These are phyloP conservation scores for Alnus glutinosa DNA, from an alignment of 306 rosid species.

Conservation along the genomic window DNA sequence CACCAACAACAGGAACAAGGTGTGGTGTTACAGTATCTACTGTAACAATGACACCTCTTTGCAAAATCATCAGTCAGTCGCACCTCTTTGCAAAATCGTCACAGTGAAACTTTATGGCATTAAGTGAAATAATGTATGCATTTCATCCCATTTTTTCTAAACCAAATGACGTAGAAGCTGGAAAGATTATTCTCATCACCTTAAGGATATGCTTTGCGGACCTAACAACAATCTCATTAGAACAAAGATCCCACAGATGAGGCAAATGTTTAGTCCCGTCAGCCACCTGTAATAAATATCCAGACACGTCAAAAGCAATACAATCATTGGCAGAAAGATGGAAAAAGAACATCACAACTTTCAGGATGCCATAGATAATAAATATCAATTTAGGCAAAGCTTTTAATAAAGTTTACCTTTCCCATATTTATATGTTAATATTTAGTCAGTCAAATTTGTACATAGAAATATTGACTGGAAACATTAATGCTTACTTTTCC, in stretches of 20 bases:
- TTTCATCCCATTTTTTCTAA: background rate
- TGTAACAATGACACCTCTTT: background rate
- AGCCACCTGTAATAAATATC: conserved; percentile 66
- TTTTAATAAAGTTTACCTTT: background rate
- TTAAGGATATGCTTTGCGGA: conserved; percentile 93
- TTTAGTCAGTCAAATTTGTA: background rate
- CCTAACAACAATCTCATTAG: conserved; percentile 89
- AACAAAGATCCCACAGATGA: conserved; percentile 93
- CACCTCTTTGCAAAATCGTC: background rate
- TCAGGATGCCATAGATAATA: background rate
- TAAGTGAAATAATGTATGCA: background rate
- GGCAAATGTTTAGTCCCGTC: conserved; percentile 90
- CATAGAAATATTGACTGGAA: background rate
- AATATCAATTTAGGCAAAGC: background rate
- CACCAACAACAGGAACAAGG: background rate
- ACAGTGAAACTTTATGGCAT: background rate
- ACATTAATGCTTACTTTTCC: conserved; percentile 67
- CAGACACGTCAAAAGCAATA: conserved; percentile 31
- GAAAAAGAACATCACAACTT: background rate
- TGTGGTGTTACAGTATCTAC: background rate
- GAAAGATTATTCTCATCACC: conserved; percentile 49
- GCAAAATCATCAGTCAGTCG: too few species aligned
- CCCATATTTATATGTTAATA: background rate
- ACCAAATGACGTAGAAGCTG: conserved; percentile 13
- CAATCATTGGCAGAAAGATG: conserved; percentile 12